Base-by-base conservation (phyloP, 306 rosid genomes). In the Inga oerstediana region DNA sequence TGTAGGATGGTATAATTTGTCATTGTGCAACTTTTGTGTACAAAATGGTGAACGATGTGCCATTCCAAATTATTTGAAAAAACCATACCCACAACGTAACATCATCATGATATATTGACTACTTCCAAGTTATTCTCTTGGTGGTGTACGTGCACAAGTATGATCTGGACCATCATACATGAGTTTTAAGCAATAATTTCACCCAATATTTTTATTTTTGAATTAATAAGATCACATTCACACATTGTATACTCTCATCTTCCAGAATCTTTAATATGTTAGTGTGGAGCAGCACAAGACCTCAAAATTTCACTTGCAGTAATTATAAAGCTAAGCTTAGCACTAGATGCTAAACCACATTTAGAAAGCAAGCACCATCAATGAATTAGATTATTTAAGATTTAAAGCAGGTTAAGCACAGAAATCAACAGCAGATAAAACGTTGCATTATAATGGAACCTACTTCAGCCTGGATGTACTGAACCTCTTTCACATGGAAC, bases 381-480 rank as follows among this genome's bases (percentile, higher is more conserved):
- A 41, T 20, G n/a, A 34, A 69, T 64, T 39, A 7, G 77, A n/a
- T 32, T 37, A 77, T 10, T 39, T 30, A 76, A 67, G 8, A 45
- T 77, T 7, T 32, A 39, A 76, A 67, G 5, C 44, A 68, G 17
- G 71, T 20, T 10, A 44, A 75, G 35, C 10, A 75, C 44, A 70
- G 16, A 80, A 59, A n/a, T 17, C 24, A 48, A 80, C 22, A 74
- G 51, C 49, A 30, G 24, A 37, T 83, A 82, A 72, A 51, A 69
- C 19, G 45, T 22, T 16, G 64, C 45, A 66, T 34, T 49, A 43
- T 71, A 35, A 69, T 27, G 66, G 62, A 68, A 83, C 96, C 54
- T 89, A 93, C 98, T 86, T 93, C 98, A n/a, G 98, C 98, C 83
- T 93, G 92, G 86, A 93, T 93, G 88, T 89, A 93, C 89, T 93